phyloP scores from a whole-genome alignment of 495 filamentous ascomycete species.

The Neurospora sp. region DNA sequence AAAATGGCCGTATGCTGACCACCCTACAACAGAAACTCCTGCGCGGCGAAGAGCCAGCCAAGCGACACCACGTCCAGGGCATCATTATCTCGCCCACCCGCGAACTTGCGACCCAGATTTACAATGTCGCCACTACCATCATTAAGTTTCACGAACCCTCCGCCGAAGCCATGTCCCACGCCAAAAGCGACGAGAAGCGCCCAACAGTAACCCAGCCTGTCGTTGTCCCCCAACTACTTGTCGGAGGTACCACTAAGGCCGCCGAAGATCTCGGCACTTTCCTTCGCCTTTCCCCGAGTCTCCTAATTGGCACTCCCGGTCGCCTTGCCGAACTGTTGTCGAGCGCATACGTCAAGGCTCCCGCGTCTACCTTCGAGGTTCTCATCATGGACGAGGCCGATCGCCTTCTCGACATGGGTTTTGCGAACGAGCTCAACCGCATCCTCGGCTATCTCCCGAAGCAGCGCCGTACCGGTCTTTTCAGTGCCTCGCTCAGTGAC shows the following conservation, averaged over 20 bases:
- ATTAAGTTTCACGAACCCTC: constrained; percentile 76
- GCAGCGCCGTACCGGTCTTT: constrained; percentile 85
- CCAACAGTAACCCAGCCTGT: constrained; percentile 42
- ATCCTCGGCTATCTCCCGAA: constrained; percentile 83
- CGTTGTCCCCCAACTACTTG: constrained; percentile 75
- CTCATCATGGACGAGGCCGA: constrained; percentile 94
- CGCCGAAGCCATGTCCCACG: constrained; percentile 44
- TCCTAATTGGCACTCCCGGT: constrained; percentile 82
- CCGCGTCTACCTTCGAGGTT: constrained; percentile 79
- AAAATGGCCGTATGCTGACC: not conserved
- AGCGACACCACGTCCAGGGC: constrained; percentile 78
- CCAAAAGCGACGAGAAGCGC: constrained; percentile 40
- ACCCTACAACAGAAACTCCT: constrained; percentile 46
- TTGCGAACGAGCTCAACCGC: constrained; percentile 78
- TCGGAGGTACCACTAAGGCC: constrained; percentile 73
- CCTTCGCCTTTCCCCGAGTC: constrained; percentile 67
- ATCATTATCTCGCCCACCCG: constrained; percentile 90
- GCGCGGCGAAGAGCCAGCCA: constrained; percentile 58
- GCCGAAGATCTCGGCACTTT: constrained; percentile 79
- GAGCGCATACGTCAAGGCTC: constrained; percentile 82
- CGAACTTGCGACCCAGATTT: constrained; percentile 85
- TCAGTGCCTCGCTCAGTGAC: constrained; percentile 87
- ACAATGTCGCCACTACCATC: constrained; percentile 67
- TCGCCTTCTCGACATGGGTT: constrained; percentile 85
- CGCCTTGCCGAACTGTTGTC: constrained; percentile 79